Percentiles rank a stretch among this genome's conserved stretches.
Evolutionary conservation across 1,139 yeast genomes (phyloP).

Genomic region (Hansenula anomala): DNA sequence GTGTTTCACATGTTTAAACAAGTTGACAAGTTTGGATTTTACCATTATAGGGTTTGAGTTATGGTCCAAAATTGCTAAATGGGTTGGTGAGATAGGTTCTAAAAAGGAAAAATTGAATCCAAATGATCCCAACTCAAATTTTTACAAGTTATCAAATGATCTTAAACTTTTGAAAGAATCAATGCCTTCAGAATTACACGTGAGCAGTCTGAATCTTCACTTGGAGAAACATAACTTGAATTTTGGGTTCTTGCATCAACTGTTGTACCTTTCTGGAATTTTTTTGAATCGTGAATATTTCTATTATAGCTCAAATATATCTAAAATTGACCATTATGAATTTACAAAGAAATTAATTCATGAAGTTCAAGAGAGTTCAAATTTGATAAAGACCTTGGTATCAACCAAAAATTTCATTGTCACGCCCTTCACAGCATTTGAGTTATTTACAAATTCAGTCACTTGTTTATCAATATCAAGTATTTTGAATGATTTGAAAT

Average conservation of each 20-base stretch:
- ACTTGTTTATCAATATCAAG: constrained; percentile 25
- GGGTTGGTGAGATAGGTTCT: constrained; percentile 12
- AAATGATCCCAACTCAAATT: constrained; percentile 12
- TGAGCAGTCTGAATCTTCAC: constrained; percentile 29
- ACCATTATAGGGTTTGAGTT: constrained; percentile 11
- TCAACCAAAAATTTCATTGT: constrained; percentile 29
- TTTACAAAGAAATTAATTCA: constrained; percentile 23
- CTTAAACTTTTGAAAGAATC: constrained; percentile 22
- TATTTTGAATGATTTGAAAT: constrained; percentile 4
- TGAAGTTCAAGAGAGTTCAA: constrained; percentile 25
- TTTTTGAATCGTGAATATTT: constrained; percentile 33
- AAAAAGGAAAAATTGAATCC: constrained; percentile 4
- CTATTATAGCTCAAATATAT: constrained; percentile 30
- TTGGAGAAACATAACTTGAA: constrained; percentile 30
- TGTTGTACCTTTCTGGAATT: constrained; percentile 30
- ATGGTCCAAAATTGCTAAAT: constrained; percentile 14
- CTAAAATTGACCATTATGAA: constrained; percentile 29
- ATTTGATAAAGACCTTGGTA: constrained; percentile 23
- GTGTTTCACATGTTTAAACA: constrained; percentile 6
- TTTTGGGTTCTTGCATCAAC: constrained; percentile 35
- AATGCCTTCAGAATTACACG: constrained; percentile 24
- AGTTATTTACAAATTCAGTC: constrained; percentile 32
- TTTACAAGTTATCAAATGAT: constrained; percentile 22
- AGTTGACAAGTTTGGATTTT: constrained; percentile 8
- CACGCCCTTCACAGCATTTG: constrained; percentile 37